These are phyloP conservation scores for Scleromitrula shiraiana DNA, from an alignment of 2,329 filamentous ascomycete species.

Conservation along the genomic window DNA sequence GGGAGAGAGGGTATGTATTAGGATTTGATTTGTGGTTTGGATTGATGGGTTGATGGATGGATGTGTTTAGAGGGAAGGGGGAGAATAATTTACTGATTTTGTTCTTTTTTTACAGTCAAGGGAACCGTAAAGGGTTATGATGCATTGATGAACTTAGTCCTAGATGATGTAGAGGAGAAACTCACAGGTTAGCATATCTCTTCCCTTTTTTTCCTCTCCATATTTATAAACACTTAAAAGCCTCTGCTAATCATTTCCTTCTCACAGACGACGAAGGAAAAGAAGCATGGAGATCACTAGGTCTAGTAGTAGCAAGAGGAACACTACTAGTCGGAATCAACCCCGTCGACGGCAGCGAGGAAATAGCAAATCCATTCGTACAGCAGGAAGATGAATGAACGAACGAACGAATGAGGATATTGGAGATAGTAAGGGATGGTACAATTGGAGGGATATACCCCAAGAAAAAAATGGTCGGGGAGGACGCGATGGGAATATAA, in stretches of 20 bases:
- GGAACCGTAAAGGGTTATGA: constrained; percentile 93
- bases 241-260: background rate
- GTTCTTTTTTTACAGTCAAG: constrained; percentile 62
- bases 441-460: background rate
- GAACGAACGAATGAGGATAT: background rate
- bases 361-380: constrained; percentile 89
- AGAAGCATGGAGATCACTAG: constrained; percentile 59
- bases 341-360: constrained; percentile 87
- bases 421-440: background rate
- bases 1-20: constrained; percentile 70
- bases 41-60: too few species aligned
- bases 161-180: constrained; percentile 88
- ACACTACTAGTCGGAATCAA: constrained; percentile 90
- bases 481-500: background rate
- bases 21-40: background rate
- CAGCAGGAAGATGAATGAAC: constrained; percentile 54
- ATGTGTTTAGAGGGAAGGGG: too few species aligned
- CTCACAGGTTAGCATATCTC: constrained; percentile 88
- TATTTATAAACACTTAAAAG: background rate
- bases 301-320: constrained; percentile 78
- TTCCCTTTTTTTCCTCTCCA: constrained; percentile 25
- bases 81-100: too few species aligned
- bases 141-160: constrained; percentile 93
- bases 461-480: too few species aligned
- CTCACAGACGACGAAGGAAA: constrained; percentile 82